Base-by-base conservation (phyloP, 371 early-diverging fungal species). In the Circinella umbellata region DNA sequence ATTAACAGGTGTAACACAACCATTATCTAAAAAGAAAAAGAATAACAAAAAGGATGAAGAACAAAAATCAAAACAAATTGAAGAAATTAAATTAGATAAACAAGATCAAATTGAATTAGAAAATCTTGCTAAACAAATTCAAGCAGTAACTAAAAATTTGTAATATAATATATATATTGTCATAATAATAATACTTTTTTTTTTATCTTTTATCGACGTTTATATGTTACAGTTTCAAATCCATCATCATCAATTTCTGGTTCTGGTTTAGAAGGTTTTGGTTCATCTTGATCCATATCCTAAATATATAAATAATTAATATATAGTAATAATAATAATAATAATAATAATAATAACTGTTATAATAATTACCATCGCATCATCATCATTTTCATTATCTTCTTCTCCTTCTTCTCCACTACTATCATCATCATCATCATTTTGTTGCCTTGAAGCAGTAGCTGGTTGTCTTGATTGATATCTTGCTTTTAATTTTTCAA, bases 401-500 rank as follows among this genome's bases (percentile, higher is more conserved):
- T 63, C 77, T 7, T 71, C 73, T 36, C 78, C 81, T 17, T 82
- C 81, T 35, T 75, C 82, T 10, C 69, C 83, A 66, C 78, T 76
- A 55, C 71, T 74, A 47, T 63, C 63, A 11, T 69, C 73, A 42
- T 71, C 69, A 35, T 66, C 67, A 69, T 39, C 67, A 36, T 63
- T 79, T 57, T 68, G 74, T 69, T 67, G 76, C 54, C 72, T 80
- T 36, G 77, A 69, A 8, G 80, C 76, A 38, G 63, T 46, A 11
- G 72, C 55, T 49, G 66, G 10, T 63, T 61, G 27, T 71, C 69
- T 76, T 17, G 71, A 63, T 68, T 81, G 80, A 17, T 76, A 79
- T 54, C 83, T 86, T 68, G 80, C 77, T 60, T 83, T 74, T 36
- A 89, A 71, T 18, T 78, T 78, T 48, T 85, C 82, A 1, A 89